Evolutionary conservation across 306 rosid species (phyloP), one percentile per base, ranked within the genome.

Genomic region (Prunus davidiana): DNA sequence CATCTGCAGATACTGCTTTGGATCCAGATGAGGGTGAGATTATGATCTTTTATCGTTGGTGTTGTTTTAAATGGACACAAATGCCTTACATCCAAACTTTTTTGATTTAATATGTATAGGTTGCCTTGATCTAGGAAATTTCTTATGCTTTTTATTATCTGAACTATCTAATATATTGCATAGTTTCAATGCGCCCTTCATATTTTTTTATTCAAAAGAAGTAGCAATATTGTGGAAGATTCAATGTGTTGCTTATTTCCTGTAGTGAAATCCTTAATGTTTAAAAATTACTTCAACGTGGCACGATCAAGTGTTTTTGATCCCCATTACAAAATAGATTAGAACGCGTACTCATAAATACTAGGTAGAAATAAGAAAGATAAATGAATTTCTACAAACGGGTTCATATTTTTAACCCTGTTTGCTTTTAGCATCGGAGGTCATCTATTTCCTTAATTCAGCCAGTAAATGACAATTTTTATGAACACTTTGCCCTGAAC

Each of bases 21-120:
- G 93, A 92, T 81, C 92, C 92, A 57, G 98, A 94, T 81, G 95
- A 82, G 88, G 98, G 98, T 94, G 78, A 88, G 78, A 43, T 74
- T 67, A 55, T 56, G 45, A 51, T 66, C 67, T 80, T 55, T 58
- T 79, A 22, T 69, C 67, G 30, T 62, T 46, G 45, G 4, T 63
- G 47, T 24, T 54, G 13, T 71, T 75, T 70, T 38, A 45, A 22
- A 76, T 60, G 50, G 25, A 14, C 41, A 22, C 4, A 69, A 68
- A 32, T n/a, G 55, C 54, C 22, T 13, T 72, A 72, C 9, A 22
- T 57, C 15, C 18, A 45, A 55, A 71, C 8, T 12, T 54, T 13
- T 55, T 14, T 12, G 27, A 32, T 30, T 30, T 12, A 32, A 3
- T 52, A 30, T 32, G 12, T 19, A 24, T 20, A 13, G 52, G 34